phyloP scores from a whole-genome alignment of 441 rosid species.

The Eugenia klotzschiana region DNA sequence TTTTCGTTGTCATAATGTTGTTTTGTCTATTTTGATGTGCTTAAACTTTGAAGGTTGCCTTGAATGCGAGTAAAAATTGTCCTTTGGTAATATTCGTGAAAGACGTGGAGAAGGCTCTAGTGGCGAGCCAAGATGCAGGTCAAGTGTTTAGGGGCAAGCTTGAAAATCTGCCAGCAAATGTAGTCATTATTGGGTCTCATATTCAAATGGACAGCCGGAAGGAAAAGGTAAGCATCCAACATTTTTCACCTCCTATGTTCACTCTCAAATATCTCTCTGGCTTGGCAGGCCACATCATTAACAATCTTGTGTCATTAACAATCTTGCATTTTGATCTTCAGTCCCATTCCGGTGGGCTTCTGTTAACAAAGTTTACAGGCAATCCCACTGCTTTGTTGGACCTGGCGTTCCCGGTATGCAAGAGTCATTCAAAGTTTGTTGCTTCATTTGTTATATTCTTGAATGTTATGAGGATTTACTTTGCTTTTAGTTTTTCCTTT shows the following conservation, averaged over 20 bases:
- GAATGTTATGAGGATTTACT: not conserved
- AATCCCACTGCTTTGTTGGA: slow-evolving; percentile 89
- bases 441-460: not conserved
- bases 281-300: not conserved
- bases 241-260: not conserved
- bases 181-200: slow-evolving; percentile 80
- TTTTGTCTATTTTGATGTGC: slow-evolving; percentile 8
- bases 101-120: slow-evolving; percentile 84
- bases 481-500: not conserved
- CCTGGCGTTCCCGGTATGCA: slow-evolving; percentile 82
- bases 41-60: slow-evolving; percentile 45
- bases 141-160: slow-evolving; percentile 58
- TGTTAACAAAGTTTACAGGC: slow-evolving; percentile 92
- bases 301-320: not conserved
- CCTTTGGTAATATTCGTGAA: slow-evolving; percentile 77
- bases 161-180: slow-evolving; percentile 61
- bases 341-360: slow-evolving; percentile 94
- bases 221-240: slow-evolving; percentile 54
- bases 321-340: slow-evolving; percentile 15
- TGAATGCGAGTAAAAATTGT: slow-evolving; percentile 50
- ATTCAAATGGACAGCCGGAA: slow-evolving; percentile 84
- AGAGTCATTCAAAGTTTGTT: not conserved
- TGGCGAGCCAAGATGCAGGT: slow-evolving; percentile 65
- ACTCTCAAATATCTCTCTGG: not conserved
- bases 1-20: not conserved